Percentiles rank a stretch among this genome's conserved stretches.
These are phyloP conservation scores for Pseudonectria buxi DNA, from an alignment of 2,329 filamentous ascomycete genomes.

Conservation along the genomic window DNA sequence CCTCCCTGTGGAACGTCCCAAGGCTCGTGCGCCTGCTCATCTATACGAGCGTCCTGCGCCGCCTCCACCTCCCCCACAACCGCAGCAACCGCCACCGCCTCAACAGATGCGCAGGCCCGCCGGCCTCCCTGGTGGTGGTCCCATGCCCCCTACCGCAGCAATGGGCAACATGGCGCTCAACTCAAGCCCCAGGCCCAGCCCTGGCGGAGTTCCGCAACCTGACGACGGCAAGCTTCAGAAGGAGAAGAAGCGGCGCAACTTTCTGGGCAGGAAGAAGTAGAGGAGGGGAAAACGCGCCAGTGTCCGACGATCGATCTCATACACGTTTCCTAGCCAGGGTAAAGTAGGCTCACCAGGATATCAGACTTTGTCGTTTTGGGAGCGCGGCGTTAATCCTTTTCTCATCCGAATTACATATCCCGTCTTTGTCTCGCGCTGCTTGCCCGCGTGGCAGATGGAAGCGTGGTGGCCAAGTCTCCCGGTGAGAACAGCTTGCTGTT, in stretches of 20 bases:
- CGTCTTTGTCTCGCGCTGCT: no score
- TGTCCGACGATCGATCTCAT: no score
- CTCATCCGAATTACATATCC: no score
- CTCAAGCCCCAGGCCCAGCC: conserved; percentile 10
- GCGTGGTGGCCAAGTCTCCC: no score
- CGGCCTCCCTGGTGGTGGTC: conserved; percentile 18
- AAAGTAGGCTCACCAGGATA: no score
- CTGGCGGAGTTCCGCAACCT: conserved; percentile 14
- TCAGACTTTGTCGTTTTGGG: not conserved
- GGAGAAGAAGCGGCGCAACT: conserved; percentile 56
- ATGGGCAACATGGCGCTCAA: conserved; percentile 51
- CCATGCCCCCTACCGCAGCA: conserved; percentile 43
- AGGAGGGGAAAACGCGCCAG: conserved; percentile 2
- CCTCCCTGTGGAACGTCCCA: conserved; percentile 73
- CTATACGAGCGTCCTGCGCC: conserved; percentile 68
- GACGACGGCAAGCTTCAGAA: conserved; percentile 41
- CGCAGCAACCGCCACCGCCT: conserved; percentile 9
- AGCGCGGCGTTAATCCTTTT: conserved; percentile 3
- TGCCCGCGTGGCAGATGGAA: no score
- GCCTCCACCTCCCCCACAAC: conserved; percentile 34
- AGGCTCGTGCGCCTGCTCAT: conserved; percentile 76
- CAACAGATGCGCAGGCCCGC: conserved; percentile 9
- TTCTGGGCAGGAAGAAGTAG: conserved; percentile 54
- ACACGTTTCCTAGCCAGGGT: no score
- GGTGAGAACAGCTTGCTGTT: no score